phyloP scores from a whole-genome alignment of 2,329 filamentous ascomycete genomes.

The Pseudogymnoascus sp. region DNA sequence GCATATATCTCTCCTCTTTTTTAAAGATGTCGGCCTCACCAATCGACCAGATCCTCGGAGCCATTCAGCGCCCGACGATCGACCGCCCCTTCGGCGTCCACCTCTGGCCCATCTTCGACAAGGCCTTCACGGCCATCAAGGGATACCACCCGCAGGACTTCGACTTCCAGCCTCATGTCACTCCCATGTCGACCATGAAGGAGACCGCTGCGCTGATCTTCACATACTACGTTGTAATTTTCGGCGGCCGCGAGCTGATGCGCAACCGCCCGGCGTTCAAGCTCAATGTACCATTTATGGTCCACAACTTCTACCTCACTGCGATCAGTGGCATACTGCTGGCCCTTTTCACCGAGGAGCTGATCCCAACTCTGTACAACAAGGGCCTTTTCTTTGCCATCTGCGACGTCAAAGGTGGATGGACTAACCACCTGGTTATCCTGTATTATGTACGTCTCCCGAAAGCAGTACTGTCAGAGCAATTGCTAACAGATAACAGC shows the following conservation, averaged over 20 bases:
- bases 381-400: constrained; percentile 84
- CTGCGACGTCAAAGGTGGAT: constrained; percentile 72
- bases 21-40: constrained; percentile 11
- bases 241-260: constrained; percentile 89
- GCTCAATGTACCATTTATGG: constrained; percentile 81
- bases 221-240: constrained; percentile 88
- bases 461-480: not conserved
- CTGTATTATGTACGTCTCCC: constrained; percentile 86
- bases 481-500: constrained; percentile 45
- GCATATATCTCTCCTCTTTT: not conserved
- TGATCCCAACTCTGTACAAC: constrained; percentile 72
- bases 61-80: constrained; percentile 65
- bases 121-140: constrained; percentile 64
- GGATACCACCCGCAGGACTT: constrained; percentile 86
- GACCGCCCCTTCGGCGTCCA: constrained; percentile 87
- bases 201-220: constrained; percentile 72
- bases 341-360: constrained; percentile 81
- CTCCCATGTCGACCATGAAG: constrained; percentile 83
- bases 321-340: constrained; percentile 72
- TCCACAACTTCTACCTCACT: constrained; percentile 95
- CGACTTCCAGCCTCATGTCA: constrained; percentile 69
- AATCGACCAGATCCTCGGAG: constrained; percentile 33
- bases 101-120: constrained; percentile 91
- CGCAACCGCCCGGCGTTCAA: constrained; percentile 76
- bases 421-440: constrained; percentile 87